These are phyloP conservation scores for Amanita rimosa DNA, from an alignment of 768 basidiomycete species.

Conservation along the genomic window DNA sequence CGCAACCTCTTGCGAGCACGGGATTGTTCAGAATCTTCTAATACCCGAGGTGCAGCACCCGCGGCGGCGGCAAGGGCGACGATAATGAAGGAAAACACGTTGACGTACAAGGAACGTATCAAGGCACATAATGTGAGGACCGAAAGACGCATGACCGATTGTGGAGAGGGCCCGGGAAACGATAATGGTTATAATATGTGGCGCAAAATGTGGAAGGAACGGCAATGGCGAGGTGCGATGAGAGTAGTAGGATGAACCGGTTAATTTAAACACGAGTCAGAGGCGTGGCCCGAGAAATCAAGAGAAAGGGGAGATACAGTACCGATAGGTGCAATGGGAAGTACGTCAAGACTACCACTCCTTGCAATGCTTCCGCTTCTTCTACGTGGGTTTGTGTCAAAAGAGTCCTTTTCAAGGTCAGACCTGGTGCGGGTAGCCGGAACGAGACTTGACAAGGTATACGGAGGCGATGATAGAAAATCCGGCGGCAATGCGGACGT, in stretches of 20 bases:
- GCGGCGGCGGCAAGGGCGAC: conserved; percentile 14
- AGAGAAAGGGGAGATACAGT: conserved; percentile 7
- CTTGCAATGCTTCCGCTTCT: conserved; percentile 10
- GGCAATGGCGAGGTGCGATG: not conserved
- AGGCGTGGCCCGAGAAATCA: conserved; percentile 1
- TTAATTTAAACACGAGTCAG: conserved; percentile 5
- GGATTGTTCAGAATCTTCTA: conserved; percentile 34
- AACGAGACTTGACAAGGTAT: conserved; percentile 33
- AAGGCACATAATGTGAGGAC: not conserved
- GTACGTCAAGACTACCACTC: conserved; percentile 19
- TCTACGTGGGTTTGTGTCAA: not conserved
- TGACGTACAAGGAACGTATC: conserved; percentile 7
- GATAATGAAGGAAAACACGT: conserved; percentile 6
- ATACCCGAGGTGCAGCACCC: not conserved
- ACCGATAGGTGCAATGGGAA: conserved; percentile 23
- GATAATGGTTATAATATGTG: not conserved
- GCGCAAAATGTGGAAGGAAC: not conserved
- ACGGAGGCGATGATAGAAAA: conserved; percentile 16
- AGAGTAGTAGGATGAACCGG: not conserved
- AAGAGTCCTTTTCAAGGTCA: conserved; percentile 40
- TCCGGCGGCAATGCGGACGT: conserved; percentile 4
- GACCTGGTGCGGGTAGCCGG: conserved; percentile 55
- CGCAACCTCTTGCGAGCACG: conserved; percentile 67
- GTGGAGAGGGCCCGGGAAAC: not conserved
- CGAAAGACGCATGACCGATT: conserved; percentile 4